A percentile compares a stretch with the other conserved stretches of the same genome.
Conservation (phyloP, 2,329 filamentous ascomycete species). For the Alternaria sp. region DNA sequence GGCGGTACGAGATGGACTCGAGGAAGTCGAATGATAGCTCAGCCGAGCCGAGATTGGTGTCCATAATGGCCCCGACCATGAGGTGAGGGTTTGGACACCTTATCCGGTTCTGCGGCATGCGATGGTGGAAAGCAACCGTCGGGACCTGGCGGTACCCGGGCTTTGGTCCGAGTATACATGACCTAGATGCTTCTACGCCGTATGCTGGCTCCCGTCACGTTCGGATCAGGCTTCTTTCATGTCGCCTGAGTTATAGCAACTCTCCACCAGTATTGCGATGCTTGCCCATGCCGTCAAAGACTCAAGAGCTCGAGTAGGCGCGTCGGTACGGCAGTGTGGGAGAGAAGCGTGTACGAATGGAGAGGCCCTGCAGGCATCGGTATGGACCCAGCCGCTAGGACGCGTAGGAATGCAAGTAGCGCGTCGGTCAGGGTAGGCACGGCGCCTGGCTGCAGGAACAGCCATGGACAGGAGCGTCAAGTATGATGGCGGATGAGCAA, state of each 20-base stretch:
- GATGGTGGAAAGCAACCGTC: neutral
- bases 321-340: neutral
- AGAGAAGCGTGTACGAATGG: neutral
- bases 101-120: neutral
- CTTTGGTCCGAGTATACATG: neutral
- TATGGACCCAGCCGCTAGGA: neutral
- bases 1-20: neutral
- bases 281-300: neutral
- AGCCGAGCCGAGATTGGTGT: neutral
- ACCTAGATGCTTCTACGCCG: neutral
- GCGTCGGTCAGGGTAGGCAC: neutral
- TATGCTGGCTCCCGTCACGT: neutral
- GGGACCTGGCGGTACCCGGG: neutral
- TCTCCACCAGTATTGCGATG: neutral
- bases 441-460: neutral
- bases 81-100: neutral
- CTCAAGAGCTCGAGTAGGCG: neutral
- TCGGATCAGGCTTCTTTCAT: neutral
- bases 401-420: neutral
- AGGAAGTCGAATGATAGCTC: neutral
- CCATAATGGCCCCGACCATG: neutral
- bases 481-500: neutral
- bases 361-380: neutral
- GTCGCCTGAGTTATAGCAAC: neutral
- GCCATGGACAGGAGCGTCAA: neutral